These are phyloP conservation scores for Trifolium subterraneum DNA, from an alignment of 306 rosid genomes.

Conservation along the genomic window DNA sequence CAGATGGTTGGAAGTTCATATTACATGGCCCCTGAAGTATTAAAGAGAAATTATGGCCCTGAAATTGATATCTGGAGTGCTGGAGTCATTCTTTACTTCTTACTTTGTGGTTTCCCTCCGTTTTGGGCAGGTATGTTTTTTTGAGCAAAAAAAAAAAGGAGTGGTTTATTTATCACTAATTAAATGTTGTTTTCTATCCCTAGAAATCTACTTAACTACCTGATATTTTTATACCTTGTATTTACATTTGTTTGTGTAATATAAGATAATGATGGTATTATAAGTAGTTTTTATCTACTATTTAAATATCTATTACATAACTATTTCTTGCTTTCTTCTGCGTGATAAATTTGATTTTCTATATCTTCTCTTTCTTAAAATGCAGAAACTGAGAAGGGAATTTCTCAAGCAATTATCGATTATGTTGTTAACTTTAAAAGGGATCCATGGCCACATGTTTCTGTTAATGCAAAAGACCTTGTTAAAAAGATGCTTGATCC, in stretches of 20 bases:
- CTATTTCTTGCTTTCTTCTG: conserved; percentile 7
- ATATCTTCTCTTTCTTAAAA: conserved; percentile 29
- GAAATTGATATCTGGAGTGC: conserved; percentile 88
- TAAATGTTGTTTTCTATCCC: too few relatives aligned
- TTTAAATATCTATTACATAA: conserved; percentile 3
- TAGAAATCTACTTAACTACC: too few relatives aligned
- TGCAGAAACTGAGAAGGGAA: conserved; percentile 95
- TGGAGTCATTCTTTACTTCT: conserved; percentile 79
- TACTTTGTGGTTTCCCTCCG: conserved; percentile 85
- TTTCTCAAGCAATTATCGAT: conserved; percentile 85
- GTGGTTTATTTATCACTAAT: too few relatives aligned
- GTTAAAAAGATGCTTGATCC: conserved; percentile 96
- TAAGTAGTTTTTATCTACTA: neutral
- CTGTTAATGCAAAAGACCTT: conserved; percentile 92
- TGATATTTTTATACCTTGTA: neutral
- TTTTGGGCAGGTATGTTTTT: conserved; percentile 73
- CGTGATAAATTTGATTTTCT: conserved; percentile 28
- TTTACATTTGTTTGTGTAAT: conserved; percentile 18
- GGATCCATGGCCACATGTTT: conserved; percentile 96
- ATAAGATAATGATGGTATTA: neutral
- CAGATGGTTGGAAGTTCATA: conserved; percentile 87
- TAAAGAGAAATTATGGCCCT: conserved; percentile 77
- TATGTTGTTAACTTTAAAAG: conserved; percentile 81
- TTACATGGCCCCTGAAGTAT: conserved; percentile 89
- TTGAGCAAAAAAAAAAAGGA: too few relatives aligned